Evolutionary conservation across 2,329 filamentous ascomycete genomes (phyloP).

Genomic region (Dryadomyces quercus-mongolicae): DNA sequence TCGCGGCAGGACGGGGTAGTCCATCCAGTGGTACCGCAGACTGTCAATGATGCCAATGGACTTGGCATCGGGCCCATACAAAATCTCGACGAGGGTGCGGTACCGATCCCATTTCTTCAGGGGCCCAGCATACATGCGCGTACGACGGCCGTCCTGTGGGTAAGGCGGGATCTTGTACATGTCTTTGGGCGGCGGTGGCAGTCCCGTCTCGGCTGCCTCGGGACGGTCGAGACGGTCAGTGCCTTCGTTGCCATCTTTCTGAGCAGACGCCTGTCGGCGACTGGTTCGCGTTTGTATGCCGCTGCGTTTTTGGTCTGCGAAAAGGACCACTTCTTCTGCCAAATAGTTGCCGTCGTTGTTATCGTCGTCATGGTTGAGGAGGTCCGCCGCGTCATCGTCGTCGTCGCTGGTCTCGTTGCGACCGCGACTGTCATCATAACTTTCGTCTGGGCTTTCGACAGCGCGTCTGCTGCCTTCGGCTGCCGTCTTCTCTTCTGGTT

Average conservation of each 20-base stretch:
- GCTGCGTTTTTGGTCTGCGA: no score
- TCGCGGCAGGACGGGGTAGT: conserved; percentile 27
- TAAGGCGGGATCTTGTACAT: conserved; percentile 8
- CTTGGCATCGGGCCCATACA: conserved; percentile 28
- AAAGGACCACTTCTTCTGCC: no score
- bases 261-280: not conserved
- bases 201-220: not conserved
- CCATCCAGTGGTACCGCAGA: conserved; percentile 28
- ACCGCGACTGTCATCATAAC: not conserved
- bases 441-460: not conserved
- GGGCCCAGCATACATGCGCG: conserved; percentile 24
- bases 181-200: not conserved
- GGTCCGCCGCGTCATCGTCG: not conserved
- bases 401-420: not conserved
- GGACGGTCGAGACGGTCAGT: no score
- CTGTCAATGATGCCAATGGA: conserved; percentile 23
- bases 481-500: not conserved
- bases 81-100: conserved; percentile 23
- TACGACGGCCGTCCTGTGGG: conserved; percentile 7
- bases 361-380: not conserved
- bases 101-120: conserved; percentile 22
- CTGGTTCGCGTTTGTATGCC: no score
- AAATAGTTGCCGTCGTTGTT: not conserved
- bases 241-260: not conserved
- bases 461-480: not conserved